Base-by-base conservation (phyloP, 495 filamentous ascomycete species). In the Penicillium chermesinum region DNA sequence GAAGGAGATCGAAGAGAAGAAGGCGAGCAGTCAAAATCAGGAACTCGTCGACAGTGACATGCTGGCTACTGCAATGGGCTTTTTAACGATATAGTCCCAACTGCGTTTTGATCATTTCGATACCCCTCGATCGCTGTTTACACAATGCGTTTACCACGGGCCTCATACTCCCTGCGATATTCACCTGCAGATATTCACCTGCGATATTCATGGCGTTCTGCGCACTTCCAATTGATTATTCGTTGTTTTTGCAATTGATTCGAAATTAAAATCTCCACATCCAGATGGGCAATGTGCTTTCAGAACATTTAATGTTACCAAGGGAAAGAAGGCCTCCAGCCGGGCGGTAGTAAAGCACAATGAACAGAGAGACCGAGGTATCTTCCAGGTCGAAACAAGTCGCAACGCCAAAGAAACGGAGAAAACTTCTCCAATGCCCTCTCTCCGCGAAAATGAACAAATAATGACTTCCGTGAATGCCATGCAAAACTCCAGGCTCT, bases 401-500 rank as follows among this genome's bases (percentile, higher is more conserved):
- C 27, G 47, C 48, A 53, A 30, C 18, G 45, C 47, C 46, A 48
- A 48, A 33, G 14, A 47, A 27, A 40, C 27, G 33, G 33, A 48
- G 52, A 44, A 48, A 57, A 50, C 50, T n/a, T n/a, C 48, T 49
- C 40, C 39, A 64, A 66, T 51, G 61, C 62, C 62, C 53, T 30
- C 20, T 46, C 53, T 52, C 41, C 37, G 38, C 44, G 46, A 58
- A 40, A 49, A 58, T 49, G 43, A 62, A 62, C 48, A 50, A 57
- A 44, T n/a, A 30, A 30, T 5, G 40, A 55, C 55, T 62, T 55
- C 32, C 53, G 37, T 47, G 41, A 59, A 61, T 58, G 61, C 53
- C 54, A 66, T 61, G 61, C 58, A 62, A 60, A 72, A 72, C 69
- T 69, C 69, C 69, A 56, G 48, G 50, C 52, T 60, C 52, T 59